Base-by-base conservation (phyloP, 495 filamentous ascomycete genomes). In the Penicillium herquei region DNA sequence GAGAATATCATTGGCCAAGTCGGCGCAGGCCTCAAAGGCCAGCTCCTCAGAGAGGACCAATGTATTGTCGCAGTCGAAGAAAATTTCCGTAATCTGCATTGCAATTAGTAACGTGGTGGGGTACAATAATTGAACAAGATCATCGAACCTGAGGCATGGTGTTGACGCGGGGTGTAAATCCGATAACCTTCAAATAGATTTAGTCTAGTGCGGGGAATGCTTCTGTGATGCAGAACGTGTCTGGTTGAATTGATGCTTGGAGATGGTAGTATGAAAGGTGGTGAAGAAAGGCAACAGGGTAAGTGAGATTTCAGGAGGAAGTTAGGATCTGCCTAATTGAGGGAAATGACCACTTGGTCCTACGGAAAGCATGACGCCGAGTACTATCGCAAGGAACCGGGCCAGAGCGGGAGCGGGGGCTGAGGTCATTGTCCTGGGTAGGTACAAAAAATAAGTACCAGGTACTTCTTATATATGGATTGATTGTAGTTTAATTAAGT, bases 41-140 rank as follows among this genome's bases (percentile, higher is more conserved):
- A 96, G 80, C 59, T 83, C 84, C 77, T 97, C 92, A 55, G 90
- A 95, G 65, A 95, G 86, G 75, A 92, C 90, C 65, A 97, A 90
- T 51, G 92, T 97, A 81, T 97, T 97, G 84, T 97, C 92, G 79
- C 92, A 97, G 78, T 97, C 92, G 76, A 96, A 86, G 72, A 97
- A 89, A 74, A 97, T 77, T 68, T 89, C 81, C 35, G 86, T 89
- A 73, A 87, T 86, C 88, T 91, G 71, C 35, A 57, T 17, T 30
- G 14, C 33, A 55, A 58, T 52, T 56, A 64, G 68, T 52, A 64
- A 55, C 21, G n/a, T 54, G 42, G 54, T 50, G 56, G 37, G 33
- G 54, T 64, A 54, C 47, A 26, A 40, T 33, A 31, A 40, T 37
- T 26, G 13, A 7, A 35, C 26, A 11, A 34, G 17, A 47, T 32